Evolutionary conservation across 257 asterid genomes (phyloP), one percentile per base, ranked within the genome.

Genomic region (Lantana camara): DNA sequence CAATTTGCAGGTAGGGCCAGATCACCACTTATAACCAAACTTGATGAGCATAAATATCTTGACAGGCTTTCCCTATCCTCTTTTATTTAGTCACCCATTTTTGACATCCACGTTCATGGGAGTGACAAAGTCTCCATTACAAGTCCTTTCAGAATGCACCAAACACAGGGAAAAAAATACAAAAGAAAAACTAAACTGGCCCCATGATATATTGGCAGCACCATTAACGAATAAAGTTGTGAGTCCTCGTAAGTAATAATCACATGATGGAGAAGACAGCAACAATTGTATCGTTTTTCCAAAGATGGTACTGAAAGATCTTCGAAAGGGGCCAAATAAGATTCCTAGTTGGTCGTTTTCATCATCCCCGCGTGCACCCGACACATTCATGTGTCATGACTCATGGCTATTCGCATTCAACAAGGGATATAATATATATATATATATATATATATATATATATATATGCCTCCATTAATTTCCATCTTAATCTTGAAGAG

Each of bases 121-220:
- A 81, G 79, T 71, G 92, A 84, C 84, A 66, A 73, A 67, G 82
- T 75, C 80, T 73, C 85, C 87, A 82, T 78, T 72, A 77, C 73
- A 72, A 59, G 75, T 73, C 62, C 63, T 68, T 24, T 70, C 52
- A 59, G 64, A 65, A 46, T 78, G 75, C 76, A 75, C n/a, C n/a
- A n/a, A n/a, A n/a, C n/a, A n/a, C n/a, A n/a, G n/a, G n/a, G n/a
- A n/a, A n/a, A n/a, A n/a, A n/a, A n/a, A n/a, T n/a, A n/a, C n/a
- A n/a, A n/a, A n/a, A n/a, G n/a, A n/a, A n/a, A n/a, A n/a, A n/a
- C n/a, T n/a, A n/a, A n/a, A n/a, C n/a, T n/a, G n/a, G n/a, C n/a
- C n/a, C n/a, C n/a, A n/a, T n/a, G n/a, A n/a, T n/a, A n/a, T n/a
- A n/a, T n/a, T n/a, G n/a, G n/a, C n/a, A 75, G 77, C 87, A 79